Evolutionary conservation across 2,329 filamentous ascomycete genomes (phyloP), one percentile per base, ranked within the genome.

Genomic region (Orbilia oligospora): DNA sequence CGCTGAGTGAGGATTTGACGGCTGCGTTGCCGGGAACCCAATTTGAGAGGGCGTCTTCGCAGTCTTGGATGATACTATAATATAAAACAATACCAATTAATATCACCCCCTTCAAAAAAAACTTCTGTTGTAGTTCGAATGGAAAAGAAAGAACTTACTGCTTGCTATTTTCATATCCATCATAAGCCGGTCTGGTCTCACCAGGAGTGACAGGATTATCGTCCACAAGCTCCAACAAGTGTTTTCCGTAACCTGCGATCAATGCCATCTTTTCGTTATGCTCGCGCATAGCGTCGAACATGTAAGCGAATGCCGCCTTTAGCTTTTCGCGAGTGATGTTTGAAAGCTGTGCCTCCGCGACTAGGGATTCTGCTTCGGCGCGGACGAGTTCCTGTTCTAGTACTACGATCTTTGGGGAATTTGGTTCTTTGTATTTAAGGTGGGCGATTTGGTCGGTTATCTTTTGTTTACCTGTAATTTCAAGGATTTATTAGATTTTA

Each of bases 321-420:
- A 99, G 91, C 89, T 99, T 99, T 87, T 99, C 95, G 83, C 96
- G 95, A 27, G 97, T 99, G 84, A 99, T 99, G 88, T 99, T 99
- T 84, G 95, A 97, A 66, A 99, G 89, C 87, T 99, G 96, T 6
- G 96, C 96, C 86, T 99, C 96, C 80, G 96, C 96, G 71, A 99
- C 96, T 14, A 99, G 90, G n/a, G 96, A 98, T 86, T 99, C 96
- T 83, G 96, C 96, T 86, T 99, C 96, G 81, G 96, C 96, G 83
- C 96, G 94, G 82, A 99, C 96, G 76, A 99, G 92, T 86, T 99
- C 96, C 86, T 99, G 96, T 87, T 99, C 96, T 70, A 99, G 91
- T 48, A 99, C 94, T 73, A 97, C 94, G 82, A 99, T 97, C 87
- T 94, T 96, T 80, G 95, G 94, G 41, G 94, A 97, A 87, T 97